Evolutionary conservation across 192 early-diverging fungal genomes (phyloP).

Genomic region (Diversispora eburnea): DNA sequence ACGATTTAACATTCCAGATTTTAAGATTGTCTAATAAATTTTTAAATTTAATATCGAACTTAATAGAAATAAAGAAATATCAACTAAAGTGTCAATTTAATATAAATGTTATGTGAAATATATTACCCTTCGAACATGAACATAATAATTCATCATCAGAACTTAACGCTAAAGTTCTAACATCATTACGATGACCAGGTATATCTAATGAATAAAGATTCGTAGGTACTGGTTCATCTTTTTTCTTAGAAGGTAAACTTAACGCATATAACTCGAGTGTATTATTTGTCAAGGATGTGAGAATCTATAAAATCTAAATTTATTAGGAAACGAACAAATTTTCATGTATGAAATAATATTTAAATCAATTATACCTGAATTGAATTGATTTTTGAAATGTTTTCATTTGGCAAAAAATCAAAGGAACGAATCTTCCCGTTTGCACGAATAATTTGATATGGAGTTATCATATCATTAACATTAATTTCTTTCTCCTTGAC

Average conservation of each 20-base stretch:
- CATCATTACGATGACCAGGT: slow-evolving; percentile 86
- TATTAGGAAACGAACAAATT: background rate
- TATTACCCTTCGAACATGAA: slow-evolving; percentile 76
- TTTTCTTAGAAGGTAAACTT: slow-evolving; percentile 56
- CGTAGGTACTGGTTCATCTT: slow-evolving; percentile 62
- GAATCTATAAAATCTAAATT: slow-evolving; percentile 38
- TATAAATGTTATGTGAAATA: too few species aligned
- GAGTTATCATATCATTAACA: slow-evolving; percentile 73
- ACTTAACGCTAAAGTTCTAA: slow-evolving; percentile 85
- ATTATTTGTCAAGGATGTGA: slow-evolving; percentile 81
- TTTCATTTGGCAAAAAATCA: slow-evolving; percentile 58
- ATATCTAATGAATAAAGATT: slow-evolving; percentile 72
- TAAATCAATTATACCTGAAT: slow-evolving; percentile 33
- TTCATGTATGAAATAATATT: background rate
- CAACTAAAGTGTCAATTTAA: background rate
- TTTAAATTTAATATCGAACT: background rate
- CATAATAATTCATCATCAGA: slow-evolving; percentile 83
- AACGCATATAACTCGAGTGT: slow-evolving; percentile 74
- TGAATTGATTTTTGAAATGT: slow-evolving; percentile 47
- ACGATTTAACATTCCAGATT: slow-evolving; percentile 84
- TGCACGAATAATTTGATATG: slow-evolving; percentile 68
- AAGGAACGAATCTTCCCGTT: slow-evolving; percentile 79
- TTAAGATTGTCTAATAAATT: slow-evolving; percentile 62
- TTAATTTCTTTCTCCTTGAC: slow-evolving; percentile 53
- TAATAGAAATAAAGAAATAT: background rate